Conservation (phyloP, 305 asterid genomes). For the Solanum aculeatissimum region DNA sequence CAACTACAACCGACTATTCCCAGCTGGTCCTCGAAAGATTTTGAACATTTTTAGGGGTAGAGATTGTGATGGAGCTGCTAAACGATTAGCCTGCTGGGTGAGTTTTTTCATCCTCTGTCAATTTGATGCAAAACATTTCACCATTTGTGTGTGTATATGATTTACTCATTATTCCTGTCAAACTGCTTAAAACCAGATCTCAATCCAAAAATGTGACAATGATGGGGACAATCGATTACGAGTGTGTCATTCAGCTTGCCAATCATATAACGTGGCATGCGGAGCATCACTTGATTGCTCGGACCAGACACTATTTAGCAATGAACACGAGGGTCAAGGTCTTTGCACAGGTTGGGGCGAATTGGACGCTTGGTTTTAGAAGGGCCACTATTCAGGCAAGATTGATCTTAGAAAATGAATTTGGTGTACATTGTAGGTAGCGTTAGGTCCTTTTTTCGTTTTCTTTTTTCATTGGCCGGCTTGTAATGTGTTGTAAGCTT, state of each 20-base stretch:
- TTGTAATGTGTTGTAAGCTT: neutral
- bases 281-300: conserved; percentile 95
- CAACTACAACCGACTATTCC: conserved; percentile 86
- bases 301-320: conserved; percentile 83
- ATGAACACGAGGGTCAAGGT: conserved; percentile 74
- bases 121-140: neutral
- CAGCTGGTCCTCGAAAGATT: conserved; percentile 91
- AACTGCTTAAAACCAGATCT: conserved; percentile 42
- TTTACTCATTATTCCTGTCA: neutral
- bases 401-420: neutral
- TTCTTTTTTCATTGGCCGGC: neutral
- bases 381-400: neutral
- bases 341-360: conserved; percentile 97
- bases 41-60: conserved; percentile 78
- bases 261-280: conserved; percentile 74
- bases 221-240: conserved; percentile 84
- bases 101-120: conserved; percentile 12
- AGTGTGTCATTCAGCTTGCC: conserved; percentile 93
- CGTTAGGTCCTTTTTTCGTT: neutral
- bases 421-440: conserved; percentile 10
- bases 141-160: no score
- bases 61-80: conserved; percentile 96
- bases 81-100: conserved; percentile 97
- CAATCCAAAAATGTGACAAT: conserved; percentile 77
- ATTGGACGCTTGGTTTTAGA: conserved; percentile 59